phyloP scores from a whole-genome alignment of 352 stramenopile species.

The Thraustochytrium striatum region DNA sequence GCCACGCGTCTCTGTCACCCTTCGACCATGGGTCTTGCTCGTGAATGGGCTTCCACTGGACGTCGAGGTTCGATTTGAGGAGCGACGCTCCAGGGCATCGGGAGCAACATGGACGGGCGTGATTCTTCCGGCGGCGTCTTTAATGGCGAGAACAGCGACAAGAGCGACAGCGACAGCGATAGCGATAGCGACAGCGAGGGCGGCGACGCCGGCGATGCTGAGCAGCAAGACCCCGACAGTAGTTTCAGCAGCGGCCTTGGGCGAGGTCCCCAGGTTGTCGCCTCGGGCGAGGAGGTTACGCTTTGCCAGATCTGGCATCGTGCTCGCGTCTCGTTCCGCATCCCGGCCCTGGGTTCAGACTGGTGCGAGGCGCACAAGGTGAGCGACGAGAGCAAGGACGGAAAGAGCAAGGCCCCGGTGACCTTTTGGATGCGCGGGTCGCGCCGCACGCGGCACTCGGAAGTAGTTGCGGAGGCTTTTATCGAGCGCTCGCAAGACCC shows the following conservation, averaged over 20 bases:
- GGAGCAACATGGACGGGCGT: not conserved
- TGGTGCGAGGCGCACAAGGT: conserved; percentile 10
- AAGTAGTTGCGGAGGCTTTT: conserved; percentile 22
- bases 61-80: conserved; percentile 1
- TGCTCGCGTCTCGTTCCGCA: conserved; percentile 11
- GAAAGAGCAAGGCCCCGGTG: not conserved
- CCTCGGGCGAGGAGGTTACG: not conserved
- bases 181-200: too few relatives aligned
- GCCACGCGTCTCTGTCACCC: conserved; percentile 2
- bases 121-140: too few relatives aligned
- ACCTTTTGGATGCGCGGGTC: not conserved
- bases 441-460: not conserved
- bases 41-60: not conserved
- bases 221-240: too few relatives aligned
- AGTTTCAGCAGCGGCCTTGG: too few relatives aligned
- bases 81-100: too few relatives aligned
- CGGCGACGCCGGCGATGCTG: too few relatives aligned
- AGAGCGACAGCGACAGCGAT: too few relatives aligned
- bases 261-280: too few relatives aligned
- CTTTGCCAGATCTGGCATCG: conserved; percentile 6
- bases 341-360: conserved; percentile 7
- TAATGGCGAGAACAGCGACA: too few relatives aligned
- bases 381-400: not conserved
- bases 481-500: conserved; percentile 44
- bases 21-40: conserved; percentile 8